These are phyloP conservation scores for Fusarium sp. DNA, from an alignment of 2,329 filamentous ascomycete genomes.

Conservation along the genomic window DNA sequence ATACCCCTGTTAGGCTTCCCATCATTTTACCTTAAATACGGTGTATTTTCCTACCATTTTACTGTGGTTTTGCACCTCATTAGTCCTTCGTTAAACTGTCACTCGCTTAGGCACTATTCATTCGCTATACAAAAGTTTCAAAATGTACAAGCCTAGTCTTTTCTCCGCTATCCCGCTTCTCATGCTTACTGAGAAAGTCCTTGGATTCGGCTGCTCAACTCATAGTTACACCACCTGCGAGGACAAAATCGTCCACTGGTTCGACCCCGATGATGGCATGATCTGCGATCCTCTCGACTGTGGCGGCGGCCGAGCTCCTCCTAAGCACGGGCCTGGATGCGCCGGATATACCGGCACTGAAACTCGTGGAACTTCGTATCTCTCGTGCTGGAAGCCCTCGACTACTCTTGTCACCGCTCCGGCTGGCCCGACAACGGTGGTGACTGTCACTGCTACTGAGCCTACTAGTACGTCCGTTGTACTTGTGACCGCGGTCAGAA, in stretches of 20 bases:
- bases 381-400: constrained; percentile 36
- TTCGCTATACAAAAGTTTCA: not conserved
- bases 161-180: constrained; percentile 10
- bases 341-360: constrained; percentile 57
- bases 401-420: constrained; percentile 11
- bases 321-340: constrained; percentile 65
- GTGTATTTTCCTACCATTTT: not conserved
- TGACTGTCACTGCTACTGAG: not conserved
- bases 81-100: constrained; percentile 1
- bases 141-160: constrained; percentile 25
- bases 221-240: constrained; percentile 38
- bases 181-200: constrained; percentile 23
- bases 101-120: constrained; percentile 6
- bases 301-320: constrained; percentile 66
- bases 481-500: not conserved
- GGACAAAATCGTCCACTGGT: constrained; percentile 52
- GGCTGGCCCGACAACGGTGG: not conserved
- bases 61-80: rapidly evolving
- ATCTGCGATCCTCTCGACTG: constrained; percentile 67
- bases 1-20: not conserved
- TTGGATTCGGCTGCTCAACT: constrained; percentile 29
- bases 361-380: constrained; percentile 21
- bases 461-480: not conserved
- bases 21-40: not conserved
- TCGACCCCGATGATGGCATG: constrained; percentile 65